Evolutionary conservation across 768 basidiomycete species (phyloP), one percentile per base, ranked within the genome.

Genomic region (Mycena filopes): DNA sequence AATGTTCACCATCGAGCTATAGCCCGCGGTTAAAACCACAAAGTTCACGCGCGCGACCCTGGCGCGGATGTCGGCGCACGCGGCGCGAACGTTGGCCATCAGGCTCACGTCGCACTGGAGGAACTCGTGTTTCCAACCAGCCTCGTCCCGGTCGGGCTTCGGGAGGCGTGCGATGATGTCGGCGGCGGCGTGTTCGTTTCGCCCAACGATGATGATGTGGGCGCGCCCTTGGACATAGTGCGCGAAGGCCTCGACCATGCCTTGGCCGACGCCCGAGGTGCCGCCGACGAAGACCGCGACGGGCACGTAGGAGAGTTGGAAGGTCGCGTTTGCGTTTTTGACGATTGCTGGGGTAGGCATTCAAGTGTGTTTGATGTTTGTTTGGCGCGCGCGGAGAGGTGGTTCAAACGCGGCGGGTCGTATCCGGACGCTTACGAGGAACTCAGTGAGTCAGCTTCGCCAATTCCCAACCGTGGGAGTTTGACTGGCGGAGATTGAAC

Each of bases 201-300:
- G 74, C 12, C 80, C 80, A 47, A 76, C 67, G 55, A 81, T 66
- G 55, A 81, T 72, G 67, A 81, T 79, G 59, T 80, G 78, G 28
- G 77, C 75, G 63, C 77, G 74, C 18, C 80, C 79, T 31, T 76
- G 68, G 13, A 77, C 73, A 65, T 78, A 71, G 16, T 71, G 69
- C 5, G 79, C 78, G 56, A 81, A 79, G 8, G 74, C 71, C 55
- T 74, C 70, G 0, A 77, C 77, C 56, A 74, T 75, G 16, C 72
- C 79, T 42, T 75, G 72, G n/a, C 81, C 81, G 4, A 71, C 69
- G 18, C 70, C 70, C 1, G 65, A 64, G 25, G 70, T 71, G 4
- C 65, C 70, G 47, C 70, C 68, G 10, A 67, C 55, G 31, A 69
- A 71, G 23, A 71, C 21, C 2, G 63, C 68, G 23, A 70, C 68